These are phyloP conservation scores for Talaromyces adpressus DNA, from an alignment of 495 filamentous ascomycete species.

Conservation along the genomic window DNA sequence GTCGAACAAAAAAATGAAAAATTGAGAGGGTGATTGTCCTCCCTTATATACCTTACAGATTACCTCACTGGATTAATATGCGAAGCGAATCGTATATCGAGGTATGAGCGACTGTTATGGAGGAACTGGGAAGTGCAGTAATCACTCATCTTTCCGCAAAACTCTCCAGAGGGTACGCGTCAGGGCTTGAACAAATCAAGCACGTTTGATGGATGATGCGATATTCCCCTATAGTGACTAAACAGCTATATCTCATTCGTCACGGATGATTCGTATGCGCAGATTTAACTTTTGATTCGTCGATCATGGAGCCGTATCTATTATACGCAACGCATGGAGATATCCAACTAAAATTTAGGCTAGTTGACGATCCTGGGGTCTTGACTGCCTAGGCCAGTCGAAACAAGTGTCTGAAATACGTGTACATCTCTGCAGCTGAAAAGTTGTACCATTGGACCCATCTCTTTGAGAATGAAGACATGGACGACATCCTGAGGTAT, in stretches of 20 bases:
- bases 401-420: background rate
- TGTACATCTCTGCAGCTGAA: background rate
- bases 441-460: background rate
- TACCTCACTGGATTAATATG: background rate
- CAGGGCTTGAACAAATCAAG: background rate
- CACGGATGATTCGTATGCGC: background rate
- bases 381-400: background rate
- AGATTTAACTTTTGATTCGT: background rate
- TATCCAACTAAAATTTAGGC: background rate
- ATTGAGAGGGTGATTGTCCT: background rate
- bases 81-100: background rate
- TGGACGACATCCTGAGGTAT: background rate
- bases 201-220: background rate
- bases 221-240: background rate
- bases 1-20: background rate
- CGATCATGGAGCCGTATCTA: background rate
- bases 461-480: background rate
- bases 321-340: background rate
- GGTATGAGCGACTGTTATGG: background rate
- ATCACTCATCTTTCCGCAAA: background rate
- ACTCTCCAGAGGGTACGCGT: background rate
- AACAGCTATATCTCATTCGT: background rate
- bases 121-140: background rate
- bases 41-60: background rate
- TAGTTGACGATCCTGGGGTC: background rate